Evolutionary conservation across 768 basidiomycete genomes (phyloP).

Genomic region (Tylopilus rubrobrunneus): DNA sequence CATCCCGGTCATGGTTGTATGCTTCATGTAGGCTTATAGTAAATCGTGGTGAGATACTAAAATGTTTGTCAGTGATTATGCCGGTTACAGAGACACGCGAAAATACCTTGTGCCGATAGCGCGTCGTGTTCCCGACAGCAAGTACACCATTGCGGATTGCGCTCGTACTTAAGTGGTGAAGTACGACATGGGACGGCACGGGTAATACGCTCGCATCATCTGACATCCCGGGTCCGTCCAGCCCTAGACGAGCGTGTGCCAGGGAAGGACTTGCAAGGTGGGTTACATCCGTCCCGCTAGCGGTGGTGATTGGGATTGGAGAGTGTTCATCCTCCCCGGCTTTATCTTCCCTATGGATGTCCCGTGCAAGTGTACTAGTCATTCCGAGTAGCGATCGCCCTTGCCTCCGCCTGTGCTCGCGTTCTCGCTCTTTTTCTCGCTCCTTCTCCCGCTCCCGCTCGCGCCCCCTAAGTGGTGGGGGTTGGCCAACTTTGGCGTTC

Average conservation of each 20-base stretch:
- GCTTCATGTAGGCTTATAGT: slow-evolving; percentile 64
- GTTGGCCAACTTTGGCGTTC: slow-evolving; percentile 45
- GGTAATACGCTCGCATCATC: slow-evolving; percentile 91
- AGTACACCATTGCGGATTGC: slow-evolving; percentile 92
- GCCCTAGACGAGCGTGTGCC: slow-evolving; percentile 29
- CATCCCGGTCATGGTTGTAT: slow-evolving; percentile 7
- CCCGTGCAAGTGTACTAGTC: slow-evolving; percentile 32
- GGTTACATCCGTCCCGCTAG: slow-evolving; percentile 37
- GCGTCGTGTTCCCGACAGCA: slow-evolving; percentile 86
- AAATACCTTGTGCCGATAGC: slow-evolving; percentile 85
- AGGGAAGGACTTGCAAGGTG: slow-evolving; percentile 25
- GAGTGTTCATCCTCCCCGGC: slow-evolving; percentile 19
- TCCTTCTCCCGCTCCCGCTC: slow-evolving; percentile 36
- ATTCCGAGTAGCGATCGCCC: slow-evolving; percentile 33
- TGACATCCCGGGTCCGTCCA: slow-evolving; percentile 45
- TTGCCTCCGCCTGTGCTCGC: slow-evolving; percentile 29
- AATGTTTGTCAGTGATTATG: slow-evolving; percentile 15
- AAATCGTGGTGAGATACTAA: slow-evolving; percentile 83
- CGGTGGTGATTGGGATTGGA: slow-evolving; percentile 35
- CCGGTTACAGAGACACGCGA: slow-evolving; percentile 2
- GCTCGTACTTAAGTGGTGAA: slow-evolving; percentile 93
- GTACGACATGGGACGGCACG: slow-evolving; percentile 88
- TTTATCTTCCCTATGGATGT: slow-evolving; percentile 24
- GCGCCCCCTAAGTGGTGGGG: slow-evolving; percentile 31
- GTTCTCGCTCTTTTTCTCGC: slow-evolving; percentile 33